phyloP scores from a whole-genome alignment of 2,329 filamentous ascomycete species.

The Talaromyces verruculosus region DNA sequence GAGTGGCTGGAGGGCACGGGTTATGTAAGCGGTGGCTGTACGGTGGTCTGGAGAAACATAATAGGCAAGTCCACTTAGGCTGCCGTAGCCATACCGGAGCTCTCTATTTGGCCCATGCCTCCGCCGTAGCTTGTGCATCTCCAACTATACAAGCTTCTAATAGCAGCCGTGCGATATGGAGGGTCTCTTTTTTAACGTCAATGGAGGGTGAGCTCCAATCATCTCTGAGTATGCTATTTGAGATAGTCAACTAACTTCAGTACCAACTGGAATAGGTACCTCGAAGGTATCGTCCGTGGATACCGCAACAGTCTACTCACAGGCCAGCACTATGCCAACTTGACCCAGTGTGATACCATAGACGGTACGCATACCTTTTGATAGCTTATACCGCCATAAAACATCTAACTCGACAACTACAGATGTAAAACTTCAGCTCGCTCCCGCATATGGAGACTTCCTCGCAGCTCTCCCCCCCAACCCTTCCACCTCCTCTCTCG shows the following conservation, averaged over 20 bases:
- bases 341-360: constrained; percentile 96
- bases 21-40: constrained; percentile 32
- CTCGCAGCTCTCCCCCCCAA: constrained; percentile 91
- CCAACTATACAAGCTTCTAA: constrained; percentile 2
- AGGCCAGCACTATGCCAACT: constrained; percentile 85
- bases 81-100: constrained; percentile 14
- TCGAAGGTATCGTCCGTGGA: constrained; percentile 95
- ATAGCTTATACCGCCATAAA: constrained; percentile 9
- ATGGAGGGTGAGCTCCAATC: constrained; percentile 68
- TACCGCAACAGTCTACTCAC: constrained; percentile 94
- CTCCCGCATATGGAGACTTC: constrained; percentile 95
- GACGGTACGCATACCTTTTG: constrained; percentile 63
- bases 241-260: not conserved
- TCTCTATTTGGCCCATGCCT: constrained; percentile 10
- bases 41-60: not conserved
- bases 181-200: constrained; percentile 90
- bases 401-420: constrained; percentile 23
- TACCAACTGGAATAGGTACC: constrained; percentile 61
- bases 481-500: constrained; percentile 91
- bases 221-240: fast-evolving
- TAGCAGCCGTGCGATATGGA: constrained; percentile 62
- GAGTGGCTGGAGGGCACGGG: constrained; percentile 23
- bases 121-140: constrained; percentile 8
- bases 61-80: not conserved
- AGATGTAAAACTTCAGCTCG: constrained; percentile 98